These are phyloP conservation scores for Pythium oligandrum DNA, from an alignment of 352 stramenopile species.

Conservation along the genomic window DNA sequence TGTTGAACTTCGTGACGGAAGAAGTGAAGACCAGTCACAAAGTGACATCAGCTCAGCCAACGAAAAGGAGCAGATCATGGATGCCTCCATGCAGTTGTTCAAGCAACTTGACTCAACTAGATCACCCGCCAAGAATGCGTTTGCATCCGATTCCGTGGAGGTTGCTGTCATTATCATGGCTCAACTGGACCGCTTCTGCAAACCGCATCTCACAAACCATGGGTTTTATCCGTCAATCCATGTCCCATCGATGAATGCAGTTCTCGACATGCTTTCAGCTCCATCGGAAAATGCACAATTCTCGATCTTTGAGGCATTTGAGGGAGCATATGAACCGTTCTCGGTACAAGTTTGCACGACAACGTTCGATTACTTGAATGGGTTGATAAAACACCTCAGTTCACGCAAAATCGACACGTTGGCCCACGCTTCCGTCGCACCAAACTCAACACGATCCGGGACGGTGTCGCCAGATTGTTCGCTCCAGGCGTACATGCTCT, in stretches of 20 bases:
- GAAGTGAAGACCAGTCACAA: constrained; percentile 30
- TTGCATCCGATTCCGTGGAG: constrained; percentile 26
- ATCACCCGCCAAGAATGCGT: no score
- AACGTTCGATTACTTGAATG: constrained; percentile 37
- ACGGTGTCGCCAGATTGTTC: no score
- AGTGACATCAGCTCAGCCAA: not conserved
- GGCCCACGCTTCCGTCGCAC: not conserved
- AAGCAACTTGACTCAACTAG: no score
- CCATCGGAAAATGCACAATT: no score
- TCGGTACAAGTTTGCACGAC: constrained; percentile 36
- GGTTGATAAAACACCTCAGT: constrained; percentile 32
- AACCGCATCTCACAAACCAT: constrained; percentile 38
- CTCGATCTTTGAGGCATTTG: constrained; percentile 13
- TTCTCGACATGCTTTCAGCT: no score
- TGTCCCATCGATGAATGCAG: no score
- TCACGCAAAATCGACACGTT: not conserved
- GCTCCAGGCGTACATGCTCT: constrained; percentile 59
- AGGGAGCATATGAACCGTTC: constrained; percentile 37
- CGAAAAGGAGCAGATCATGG: not conserved
- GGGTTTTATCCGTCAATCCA: constrained; percentile 14
- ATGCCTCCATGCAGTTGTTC: not conserved
- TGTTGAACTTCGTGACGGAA: constrained; percentile 30
- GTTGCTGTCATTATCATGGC: constrained; percentile 60
- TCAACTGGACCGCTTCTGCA: constrained; percentile 69
- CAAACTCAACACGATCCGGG: no score